Percentiles rank a stretch among this genome's conserved stretches.
Evolutionary conservation across 2,329 filamentous ascomycete species (phyloP).

Genomic region (Diaporthe citri): DNA sequence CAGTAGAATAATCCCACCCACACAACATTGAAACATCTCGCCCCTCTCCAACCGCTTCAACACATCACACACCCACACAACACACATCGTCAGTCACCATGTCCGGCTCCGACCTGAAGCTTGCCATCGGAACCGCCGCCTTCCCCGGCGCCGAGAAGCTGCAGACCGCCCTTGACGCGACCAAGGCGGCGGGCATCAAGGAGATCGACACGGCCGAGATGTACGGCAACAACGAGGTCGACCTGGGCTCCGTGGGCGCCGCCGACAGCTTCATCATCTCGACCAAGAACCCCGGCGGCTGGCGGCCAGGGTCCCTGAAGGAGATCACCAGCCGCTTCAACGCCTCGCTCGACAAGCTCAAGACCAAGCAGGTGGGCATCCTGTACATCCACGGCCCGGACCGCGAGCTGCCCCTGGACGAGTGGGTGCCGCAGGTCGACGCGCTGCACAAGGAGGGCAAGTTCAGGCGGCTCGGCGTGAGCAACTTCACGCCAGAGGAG

Average conservation of each 20-base stretch:
- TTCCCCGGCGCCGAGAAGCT: slow-evolving; percentile 5
- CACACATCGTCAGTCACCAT: not conserved
- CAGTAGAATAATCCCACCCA: not conserved
- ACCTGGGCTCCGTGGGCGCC: slow-evolving; percentile 29
- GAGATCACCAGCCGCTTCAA: slow-evolving; percentile 9
- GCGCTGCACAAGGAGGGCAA: slow-evolving; percentile 76
- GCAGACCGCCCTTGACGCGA: slow-evolving; percentile 14
- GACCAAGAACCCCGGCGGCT: slow-evolving; percentile 39
- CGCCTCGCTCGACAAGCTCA: slow-evolving; percentile 36
- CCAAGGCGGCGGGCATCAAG: slow-evolving; percentile 30
- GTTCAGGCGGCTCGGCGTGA: slow-evolving; percentile 76
- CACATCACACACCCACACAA: not conserved
- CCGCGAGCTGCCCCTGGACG: slow-evolving; percentile 56
- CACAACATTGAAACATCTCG: not conserved
- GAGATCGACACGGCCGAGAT: slow-evolving; percentile 40
- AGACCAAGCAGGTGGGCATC: slow-evolving; percentile 44
- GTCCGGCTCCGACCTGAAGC: not conserved
- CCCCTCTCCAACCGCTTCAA: not conserved
- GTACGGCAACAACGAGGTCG: slow-evolving; percentile 38
- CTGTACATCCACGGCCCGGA: slow-evolving; percentile 31
- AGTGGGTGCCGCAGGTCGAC: slow-evolving; percentile 63
- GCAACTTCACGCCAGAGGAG: slow-evolving; percentile 79
- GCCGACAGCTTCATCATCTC: slow-evolving; percentile 33
- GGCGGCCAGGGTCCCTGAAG: slow-evolving; percentile 16
- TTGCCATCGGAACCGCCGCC: not conserved